These are phyloP conservation scores for Chytriomyces hyalinus DNA, from an alignment of 192 early-diverging fungal genomes.

Conservation along the genomic window DNA sequence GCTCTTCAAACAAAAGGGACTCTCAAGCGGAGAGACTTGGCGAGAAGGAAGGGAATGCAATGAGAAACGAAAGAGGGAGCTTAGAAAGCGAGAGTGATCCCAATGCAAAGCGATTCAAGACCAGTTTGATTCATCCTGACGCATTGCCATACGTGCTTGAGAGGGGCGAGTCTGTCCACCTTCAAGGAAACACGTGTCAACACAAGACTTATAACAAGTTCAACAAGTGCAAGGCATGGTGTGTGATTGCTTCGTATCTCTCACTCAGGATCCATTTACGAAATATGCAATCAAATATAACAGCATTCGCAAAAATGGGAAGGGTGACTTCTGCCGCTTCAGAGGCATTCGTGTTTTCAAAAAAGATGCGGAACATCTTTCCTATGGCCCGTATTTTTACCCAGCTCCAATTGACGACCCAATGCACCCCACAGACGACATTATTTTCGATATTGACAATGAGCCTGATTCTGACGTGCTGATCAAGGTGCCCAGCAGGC, in stretches of 20 bases:
- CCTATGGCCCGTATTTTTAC: constrained; percentile 10
- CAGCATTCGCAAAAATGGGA: not conserved
- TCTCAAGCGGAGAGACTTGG: too few species aligned
- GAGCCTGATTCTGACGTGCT: not conserved
- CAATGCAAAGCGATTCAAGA: too few species aligned
- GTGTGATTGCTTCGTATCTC: not conserved
- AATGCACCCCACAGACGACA: too few species aligned
- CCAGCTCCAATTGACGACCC: too few species aligned
- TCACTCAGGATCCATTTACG: not conserved
- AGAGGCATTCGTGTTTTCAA: constrained; percentile 14
- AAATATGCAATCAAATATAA: not conserved
- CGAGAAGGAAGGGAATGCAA: too few species aligned
- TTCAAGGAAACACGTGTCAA: too few species aligned
- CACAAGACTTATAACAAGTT: not conserved
- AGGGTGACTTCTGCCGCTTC: constrained; percentile 28
- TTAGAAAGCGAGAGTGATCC: too few species aligned
- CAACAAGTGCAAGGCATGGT: constrained; percentile 10
- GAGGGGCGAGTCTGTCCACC: too few species aligned
- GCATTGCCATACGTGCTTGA: too few species aligned
- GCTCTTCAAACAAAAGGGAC: too few species aligned
- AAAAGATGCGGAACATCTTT: not conserved
- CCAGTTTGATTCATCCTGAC: too few species aligned
- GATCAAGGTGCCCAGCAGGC: constrained; percentile 7
- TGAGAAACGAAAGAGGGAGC: too few species aligned
- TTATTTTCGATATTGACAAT: not conserved